These are phyloP conservation scores for Sherardia arvensis DNA, from an alignment of 257 asterid genomes.

Conservation along the genomic window DNA sequence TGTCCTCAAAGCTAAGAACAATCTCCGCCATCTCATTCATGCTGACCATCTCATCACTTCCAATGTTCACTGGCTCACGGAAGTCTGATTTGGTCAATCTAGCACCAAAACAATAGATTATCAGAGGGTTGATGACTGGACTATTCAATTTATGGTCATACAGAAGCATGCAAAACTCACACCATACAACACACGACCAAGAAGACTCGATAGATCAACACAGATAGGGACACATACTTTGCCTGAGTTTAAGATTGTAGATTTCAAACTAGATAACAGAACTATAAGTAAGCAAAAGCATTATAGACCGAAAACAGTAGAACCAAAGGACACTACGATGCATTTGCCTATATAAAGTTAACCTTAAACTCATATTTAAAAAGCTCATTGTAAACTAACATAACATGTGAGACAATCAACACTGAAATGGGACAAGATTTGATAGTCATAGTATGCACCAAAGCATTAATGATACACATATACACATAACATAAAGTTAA, in stretches of 20 bases:
- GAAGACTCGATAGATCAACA: background rate
- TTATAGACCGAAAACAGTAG: background rate
- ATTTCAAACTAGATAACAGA: slow-evolving; percentile 5
- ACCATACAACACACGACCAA: background rate
- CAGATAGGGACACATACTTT: background rate
- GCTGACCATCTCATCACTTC: slow-evolving; percentile 91
- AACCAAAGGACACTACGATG: background rate
- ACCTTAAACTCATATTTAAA: no score
- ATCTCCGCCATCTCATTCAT: slow-evolving; percentile 91
- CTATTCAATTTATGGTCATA: background rate
- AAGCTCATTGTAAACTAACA: no score
- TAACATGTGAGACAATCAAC: background rate
- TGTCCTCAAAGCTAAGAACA: slow-evolving; percentile 60
- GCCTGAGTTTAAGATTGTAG: background rate
- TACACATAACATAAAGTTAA: no score
- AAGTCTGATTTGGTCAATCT: slow-evolving; percentile 80
- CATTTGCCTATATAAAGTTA: background rate
- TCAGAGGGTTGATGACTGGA: background rate
- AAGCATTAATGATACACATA: background rate
- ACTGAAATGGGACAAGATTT: background rate
- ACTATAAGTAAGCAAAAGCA: background rate
- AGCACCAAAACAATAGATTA: background rate
- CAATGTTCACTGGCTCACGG: slow-evolving; percentile 77
- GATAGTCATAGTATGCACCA: background rate
- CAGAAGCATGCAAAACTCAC: background rate